Base-by-base conservation (phyloP, 2,329 filamentous ascomycete species). In the Diaporthe caulivora region DNA sequence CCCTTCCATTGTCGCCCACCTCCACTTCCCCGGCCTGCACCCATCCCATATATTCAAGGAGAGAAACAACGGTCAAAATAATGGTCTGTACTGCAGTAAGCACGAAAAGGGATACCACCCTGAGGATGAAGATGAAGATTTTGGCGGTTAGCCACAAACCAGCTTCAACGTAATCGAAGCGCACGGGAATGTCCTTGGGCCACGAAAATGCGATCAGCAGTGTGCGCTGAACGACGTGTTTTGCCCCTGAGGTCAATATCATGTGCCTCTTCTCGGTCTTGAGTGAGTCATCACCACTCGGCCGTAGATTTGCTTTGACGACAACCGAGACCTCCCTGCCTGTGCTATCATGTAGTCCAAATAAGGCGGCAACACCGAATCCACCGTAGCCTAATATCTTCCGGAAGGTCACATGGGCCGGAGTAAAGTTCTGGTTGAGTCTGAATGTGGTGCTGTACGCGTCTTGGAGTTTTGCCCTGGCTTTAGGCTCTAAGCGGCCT, bases 211-310 rank as follows among this genome's bases (percentile, higher is more conserved):
- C 24, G n/a, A 34, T 6, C 13, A 71, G 55, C 15, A 71, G 31
- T 17, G 51, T 26, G 29, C 69, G 69, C 34, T 71, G 69, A 15
- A 71, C 47, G 7, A 71, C 55, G 44, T 71, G 69, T 51, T 42
- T 51, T 2, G 69, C 69, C 21, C 69, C 69, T 31, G 69, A 49
- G 55, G 62, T 71, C 15, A 51, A 15, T 1, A 54, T 42, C 44
- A 51, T 71, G 47, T 51, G 26, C 1, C 53, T 21, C 15, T 42
- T 71, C 69, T 71, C 69, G 21, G 2, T 53, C 17, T 29, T 26
- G 17, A 71, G 42, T 9, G 5, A 6, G 11, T 31, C 9, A 0
- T 29, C 11, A 17, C n/a, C 8, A 42, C 37, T 10, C 3, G 34
- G 24, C 37, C 40, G 42, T 11, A 71, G 2, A 60, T 64, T 55